A percentile compares a stretch with the other conserved stretches of the same genome.
These are phyloP conservation scores for Fusarium nurragi DNA, from an alignment of 2,329 filamentous ascomycete species.

Conservation along the genomic window DNA sequence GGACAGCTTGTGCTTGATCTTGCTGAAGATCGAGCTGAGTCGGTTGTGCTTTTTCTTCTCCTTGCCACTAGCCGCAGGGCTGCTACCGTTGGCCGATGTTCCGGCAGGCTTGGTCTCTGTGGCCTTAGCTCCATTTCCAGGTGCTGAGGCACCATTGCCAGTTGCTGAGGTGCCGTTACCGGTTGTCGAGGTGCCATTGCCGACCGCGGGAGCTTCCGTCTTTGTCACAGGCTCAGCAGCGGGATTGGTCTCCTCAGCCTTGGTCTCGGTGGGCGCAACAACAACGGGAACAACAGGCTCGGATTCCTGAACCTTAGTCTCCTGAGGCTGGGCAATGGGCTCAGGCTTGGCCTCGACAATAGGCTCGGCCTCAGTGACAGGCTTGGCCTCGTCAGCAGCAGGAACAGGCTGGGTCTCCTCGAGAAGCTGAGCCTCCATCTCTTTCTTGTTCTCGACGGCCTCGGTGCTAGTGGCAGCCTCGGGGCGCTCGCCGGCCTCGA, in stretches of 20 bases:
- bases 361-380: too few relatives aligned
- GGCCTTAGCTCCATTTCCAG: conserved; percentile 36
- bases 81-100: conserved; percentile 25
- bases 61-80: conserved; percentile 49
- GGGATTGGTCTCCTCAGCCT: conserved; percentile 19
- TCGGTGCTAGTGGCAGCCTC: conserved; percentile 76
- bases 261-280: conserved; percentile 21
- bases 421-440: conserved; percentile 77
- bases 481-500: conserved; percentile 67
- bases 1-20: conserved; percentile 60
- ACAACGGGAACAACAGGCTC: neutral
- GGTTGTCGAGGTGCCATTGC: conserved; percentile 33
- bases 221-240: conserved; percentile 5
- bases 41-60: conserved; percentile 77
- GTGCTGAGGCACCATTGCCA: conserved; percentile 31
- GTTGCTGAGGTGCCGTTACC: conserved; percentile 35
- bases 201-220: conserved; percentile 23
- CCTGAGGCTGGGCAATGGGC: neutral
- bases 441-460: conserved; percentile 79
- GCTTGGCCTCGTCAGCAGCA: conserved; percentile 69
- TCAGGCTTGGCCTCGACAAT: conserved; percentile 69
- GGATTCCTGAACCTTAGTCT: conserved; percentile 16
- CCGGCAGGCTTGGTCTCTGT: conserved; percentile 40
- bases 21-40: conserved; percentile 69
- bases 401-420: conserved; percentile 62